Evolutionary conservation across 2,329 filamentous ascomycete species (phyloP).

Genomic region (Fusarium circinatum): DNA sequence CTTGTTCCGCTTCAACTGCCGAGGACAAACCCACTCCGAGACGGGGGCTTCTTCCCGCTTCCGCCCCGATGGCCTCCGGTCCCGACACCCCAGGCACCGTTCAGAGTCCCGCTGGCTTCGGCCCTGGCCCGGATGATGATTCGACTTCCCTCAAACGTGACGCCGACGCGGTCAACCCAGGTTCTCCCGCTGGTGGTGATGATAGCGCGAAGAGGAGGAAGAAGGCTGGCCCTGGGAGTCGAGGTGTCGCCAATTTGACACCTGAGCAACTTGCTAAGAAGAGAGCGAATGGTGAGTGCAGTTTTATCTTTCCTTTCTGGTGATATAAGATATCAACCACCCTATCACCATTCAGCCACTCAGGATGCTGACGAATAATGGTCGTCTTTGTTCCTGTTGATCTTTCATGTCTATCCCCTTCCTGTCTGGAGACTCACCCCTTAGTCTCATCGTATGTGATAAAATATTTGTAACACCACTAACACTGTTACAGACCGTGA

Average conservation of each 20-base stretch:
- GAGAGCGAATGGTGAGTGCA: slow-evolving; percentile 63
- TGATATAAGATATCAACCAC: not conserved
- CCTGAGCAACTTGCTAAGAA: slow-evolving; percentile 79
- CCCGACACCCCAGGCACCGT: slow-evolving; percentile 34
- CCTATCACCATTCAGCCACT: not conserved
- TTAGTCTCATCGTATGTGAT: slow-evolving; percentile 2
- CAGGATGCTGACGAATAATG: not conserved
- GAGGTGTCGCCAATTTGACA: slow-evolving; percentile 71
- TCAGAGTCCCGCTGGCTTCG: slow-evolving; percentile 27
- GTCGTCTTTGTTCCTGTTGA: not conserved
- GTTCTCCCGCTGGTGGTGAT: slow-evolving; percentile 36
- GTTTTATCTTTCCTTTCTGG: not conserved
- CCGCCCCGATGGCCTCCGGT: slow-evolving; percentile 38
- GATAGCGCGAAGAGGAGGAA: slow-evolving; percentile 57
- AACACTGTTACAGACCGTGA: slow-evolving; percentile 72
- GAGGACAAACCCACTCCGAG: slow-evolving; percentile 21
- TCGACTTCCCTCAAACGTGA: slow-evolving; percentile 37
- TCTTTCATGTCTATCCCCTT: not conserved
- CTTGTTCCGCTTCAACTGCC: slow-evolving; percentile 12
- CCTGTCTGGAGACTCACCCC: not conserved
- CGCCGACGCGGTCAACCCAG: slow-evolving; percentile 26
- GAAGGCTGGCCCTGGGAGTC: slow-evolving; percentile 56
- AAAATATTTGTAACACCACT: slow-evolving; percentile 20
- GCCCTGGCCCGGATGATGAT: slow-evolving; percentile 19
- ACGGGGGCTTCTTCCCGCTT: slow-evolving; percentile 12